phyloP scores from a whole-genome alignment of 495 filamentous ascomycete genomes.

The Penicillium lividum region DNA sequence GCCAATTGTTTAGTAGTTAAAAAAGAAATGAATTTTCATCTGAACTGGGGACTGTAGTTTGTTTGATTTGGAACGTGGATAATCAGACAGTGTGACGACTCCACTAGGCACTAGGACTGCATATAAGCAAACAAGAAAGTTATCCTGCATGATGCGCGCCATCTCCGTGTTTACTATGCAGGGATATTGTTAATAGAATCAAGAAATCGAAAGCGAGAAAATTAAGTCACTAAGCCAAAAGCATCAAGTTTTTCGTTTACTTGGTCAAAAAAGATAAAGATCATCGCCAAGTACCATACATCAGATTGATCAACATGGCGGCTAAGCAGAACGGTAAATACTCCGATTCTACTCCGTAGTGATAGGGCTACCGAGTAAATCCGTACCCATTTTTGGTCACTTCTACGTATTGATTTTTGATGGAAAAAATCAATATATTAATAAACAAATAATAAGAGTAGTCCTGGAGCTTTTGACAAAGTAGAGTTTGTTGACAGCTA shows the following conservation, averaged over 20 bases:
- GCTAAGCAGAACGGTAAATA: constrained; percentile 19
- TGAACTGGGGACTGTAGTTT: not conserved
- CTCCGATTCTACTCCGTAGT: constrained; percentile 22
- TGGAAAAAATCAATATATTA: too few species aligned
- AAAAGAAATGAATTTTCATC: too few species aligned
- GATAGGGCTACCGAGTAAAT: constrained; percentile 6
- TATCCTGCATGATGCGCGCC: constrained; percentile 27
- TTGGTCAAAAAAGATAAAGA: not conserved
- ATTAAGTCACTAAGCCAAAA: not conserved
- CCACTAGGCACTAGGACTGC: constrained; percentile 2
- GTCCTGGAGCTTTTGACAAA: too few species aligned
- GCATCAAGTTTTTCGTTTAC: not conserved
- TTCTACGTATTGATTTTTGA: too few species aligned
- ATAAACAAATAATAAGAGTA: too few species aligned
- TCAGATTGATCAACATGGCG: constrained; percentile 29
- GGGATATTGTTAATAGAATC: too few species aligned
- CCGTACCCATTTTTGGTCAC: too few species aligned
- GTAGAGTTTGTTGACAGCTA: too few species aligned
- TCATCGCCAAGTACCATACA: constrained; percentile 29
- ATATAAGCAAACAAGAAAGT: constrained; percentile 28
- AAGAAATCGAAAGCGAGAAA: not conserved
- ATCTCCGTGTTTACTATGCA: not conserved
- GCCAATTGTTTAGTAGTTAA: too few species aligned
- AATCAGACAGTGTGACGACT: constrained; percentile 6
- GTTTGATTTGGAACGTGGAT: constrained; percentile 15